Percentiles rank a stretch among this genome's conserved stretches.
These are phyloP conservation scores for Aphanomyces astaci DNA, from an alignment of 352 stramenopile genomes.

Conservation along the genomic window DNA sequence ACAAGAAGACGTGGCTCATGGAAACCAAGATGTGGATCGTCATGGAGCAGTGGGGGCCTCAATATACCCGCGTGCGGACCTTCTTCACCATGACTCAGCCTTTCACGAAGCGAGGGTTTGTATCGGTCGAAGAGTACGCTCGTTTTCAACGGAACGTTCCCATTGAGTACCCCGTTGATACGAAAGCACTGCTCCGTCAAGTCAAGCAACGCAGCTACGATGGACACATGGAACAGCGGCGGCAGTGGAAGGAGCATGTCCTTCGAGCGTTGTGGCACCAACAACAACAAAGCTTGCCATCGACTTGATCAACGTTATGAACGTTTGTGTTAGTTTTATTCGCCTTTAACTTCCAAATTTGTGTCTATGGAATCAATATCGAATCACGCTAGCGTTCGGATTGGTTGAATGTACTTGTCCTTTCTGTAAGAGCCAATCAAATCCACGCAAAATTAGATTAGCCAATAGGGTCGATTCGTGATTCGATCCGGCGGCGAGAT, in stretches of 20 bases:
- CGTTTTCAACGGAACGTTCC: not conserved
- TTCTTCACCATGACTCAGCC: not conserved
- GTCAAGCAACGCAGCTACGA: not conserved
- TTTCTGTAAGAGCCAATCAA: too few relatives aligned
- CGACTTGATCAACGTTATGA: too few relatives aligned
- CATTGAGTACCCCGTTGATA: not conserved
- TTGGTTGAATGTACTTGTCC: too few relatives aligned
- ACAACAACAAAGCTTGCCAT: not conserved
- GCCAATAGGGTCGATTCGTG: too few relatives aligned
- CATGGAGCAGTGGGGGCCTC: not conserved
- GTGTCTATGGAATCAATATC: too few relatives aligned
- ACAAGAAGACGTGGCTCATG: not conserved
- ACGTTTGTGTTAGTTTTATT: too few relatives aligned
- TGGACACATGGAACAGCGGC: not conserved
- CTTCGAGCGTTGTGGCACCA: not conserved
- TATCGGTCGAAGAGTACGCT: not conserved
- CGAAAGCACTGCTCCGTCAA: not conserved
- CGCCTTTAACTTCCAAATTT: too few relatives aligned
- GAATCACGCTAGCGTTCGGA: too few relatives aligned
- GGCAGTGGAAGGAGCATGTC: not conserved
- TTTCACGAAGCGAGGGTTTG: not conserved
- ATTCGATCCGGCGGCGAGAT: too few relatives aligned
- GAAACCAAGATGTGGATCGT: not conserved
- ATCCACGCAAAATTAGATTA: too few relatives aligned
- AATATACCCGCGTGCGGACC: not conserved